Base-by-base conservation (phyloP, 441 rosid genomes). In the Breynia disticha region DNA sequence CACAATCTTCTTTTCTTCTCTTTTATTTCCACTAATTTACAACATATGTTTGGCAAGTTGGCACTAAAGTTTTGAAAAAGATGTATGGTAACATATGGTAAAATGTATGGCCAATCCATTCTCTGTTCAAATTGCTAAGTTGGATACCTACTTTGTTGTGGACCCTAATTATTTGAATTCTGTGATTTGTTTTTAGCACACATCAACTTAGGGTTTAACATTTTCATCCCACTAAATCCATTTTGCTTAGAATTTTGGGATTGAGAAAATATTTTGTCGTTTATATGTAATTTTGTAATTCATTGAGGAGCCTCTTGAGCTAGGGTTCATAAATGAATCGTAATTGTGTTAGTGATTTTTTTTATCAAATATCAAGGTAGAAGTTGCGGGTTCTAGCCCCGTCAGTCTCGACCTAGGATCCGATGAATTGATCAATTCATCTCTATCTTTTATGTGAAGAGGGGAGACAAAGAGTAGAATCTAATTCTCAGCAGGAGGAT, bases 81-180 rank as follows among this genome's bases (percentile, higher is more conserved):
- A 52, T 44, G 32, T 24, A 24, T 24, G 46, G 0, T 19, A 16
- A 35, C 43, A 9, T 15, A 16, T 24, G n/a, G n/a, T n/a, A 24
- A 24, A 24, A 3, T 24, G 7, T 24, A 24, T 24, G 32, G 42
- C 20, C 38, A 1, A 45, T 39, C 14, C 53, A 35, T 39, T 21
- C 57, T 4, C 47, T 17, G 14, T 48, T 66, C 55, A 45, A 67
- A 56, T 28, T 54, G 51, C 32, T 54, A 61, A 64, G 78, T 47
- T 8, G 61, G 67, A 41, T 54, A 16, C 69, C 58, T 46, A 51
- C 57, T 67, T 73, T 60, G n/a, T 42, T 11, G 56, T 55, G 70
- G 60, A 64, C 41, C 57, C 50, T 73, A 16, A 66, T 55, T 19
- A 28, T 17, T 48, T 55, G 21, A 41, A 32, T 45, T 5, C 16